A percentile compares a stretch with the other conserved stretches of the same genome.
phyloP scores from a whole-genome alignment of 441 rosid genomes.

The Omphalea diandra region DNA sequence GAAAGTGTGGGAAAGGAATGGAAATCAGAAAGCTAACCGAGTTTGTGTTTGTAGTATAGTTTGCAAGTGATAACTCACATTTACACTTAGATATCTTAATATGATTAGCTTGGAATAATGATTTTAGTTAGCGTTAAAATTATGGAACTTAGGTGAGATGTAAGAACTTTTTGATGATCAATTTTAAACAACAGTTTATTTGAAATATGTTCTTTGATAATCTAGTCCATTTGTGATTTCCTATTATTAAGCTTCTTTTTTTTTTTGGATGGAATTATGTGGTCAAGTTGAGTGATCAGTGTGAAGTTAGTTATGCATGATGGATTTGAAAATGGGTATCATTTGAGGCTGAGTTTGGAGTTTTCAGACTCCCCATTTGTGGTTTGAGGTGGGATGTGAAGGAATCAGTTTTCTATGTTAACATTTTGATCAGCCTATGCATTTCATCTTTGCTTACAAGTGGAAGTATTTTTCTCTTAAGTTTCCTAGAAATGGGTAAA shows the following conservation, averaged over 20 bases:
- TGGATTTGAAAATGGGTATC: not conserved
- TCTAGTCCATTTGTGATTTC: not conserved
- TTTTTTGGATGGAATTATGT: too few species aligned
- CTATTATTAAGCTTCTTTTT: too few species aligned
- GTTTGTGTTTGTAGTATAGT: not conserved
- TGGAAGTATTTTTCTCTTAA: too few species aligned
- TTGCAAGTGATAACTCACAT: not conserved
- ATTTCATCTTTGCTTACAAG: not conserved
- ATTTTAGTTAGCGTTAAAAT: not conserved
- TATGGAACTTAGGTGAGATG: too few species aligned
- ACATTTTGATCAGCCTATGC: not conserved
- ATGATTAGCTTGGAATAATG: not conserved
- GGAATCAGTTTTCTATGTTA: not conserved
- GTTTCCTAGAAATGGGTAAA: too few species aligned
- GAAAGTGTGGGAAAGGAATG: too few species aligned
- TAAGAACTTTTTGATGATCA: not conserved
- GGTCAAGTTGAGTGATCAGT: too few species aligned
- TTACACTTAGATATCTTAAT: not conserved
- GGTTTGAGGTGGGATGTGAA: not conserved
- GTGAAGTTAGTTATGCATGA: too few species aligned
- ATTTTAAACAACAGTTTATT: not conserved
- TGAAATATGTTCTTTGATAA: not conserved
- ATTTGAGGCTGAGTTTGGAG: not conserved
- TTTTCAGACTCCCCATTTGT: not conserved
- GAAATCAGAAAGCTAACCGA: not conserved